Conservation (phyloP, 495 filamentous ascomycete genomes). For the Penicillium crystallinum region DNA sequence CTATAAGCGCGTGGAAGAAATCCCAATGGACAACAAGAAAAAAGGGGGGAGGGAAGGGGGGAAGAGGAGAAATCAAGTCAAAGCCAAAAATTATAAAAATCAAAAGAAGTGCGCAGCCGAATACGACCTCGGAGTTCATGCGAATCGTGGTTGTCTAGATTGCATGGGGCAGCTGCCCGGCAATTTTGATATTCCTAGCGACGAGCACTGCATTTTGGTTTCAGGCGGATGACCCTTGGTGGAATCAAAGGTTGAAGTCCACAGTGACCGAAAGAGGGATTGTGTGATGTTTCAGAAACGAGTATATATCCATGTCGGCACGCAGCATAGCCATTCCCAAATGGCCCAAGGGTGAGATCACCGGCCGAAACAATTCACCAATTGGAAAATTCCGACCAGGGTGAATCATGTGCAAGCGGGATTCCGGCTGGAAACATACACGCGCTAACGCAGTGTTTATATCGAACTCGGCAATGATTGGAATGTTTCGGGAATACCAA, state of each 20-base stretch:
- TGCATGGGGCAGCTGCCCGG: background rate
- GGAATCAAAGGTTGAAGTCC: background rate
- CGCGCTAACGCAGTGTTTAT: conserved; percentile 1
- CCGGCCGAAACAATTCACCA: background rate
- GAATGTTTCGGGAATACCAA: background rate
- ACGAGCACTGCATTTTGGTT: conserved; percentile 1
- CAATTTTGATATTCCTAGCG: background rate
- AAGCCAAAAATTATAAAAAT: no score
- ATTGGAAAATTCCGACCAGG: background rate
- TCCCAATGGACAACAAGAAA: no score
- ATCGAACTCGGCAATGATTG: conserved; percentile 3
- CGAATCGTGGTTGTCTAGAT: background rate
- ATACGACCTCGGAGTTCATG: background rate
- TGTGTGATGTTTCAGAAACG: background rate
- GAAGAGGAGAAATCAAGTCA: no score
- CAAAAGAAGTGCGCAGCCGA: background rate
- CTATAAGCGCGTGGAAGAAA: no score
- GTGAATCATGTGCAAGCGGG: background rate
- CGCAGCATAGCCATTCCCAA: background rate
- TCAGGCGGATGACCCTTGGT: conserved; percentile 1
- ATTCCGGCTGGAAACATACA: background rate
- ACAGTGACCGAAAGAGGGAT: background rate
- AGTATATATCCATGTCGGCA: background rate
- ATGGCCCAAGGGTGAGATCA: background rate
- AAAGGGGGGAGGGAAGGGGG: background rate